These are phyloP conservation scores for Aspergillus sp. DNA, from an alignment of 2,329 filamentous ascomycete genomes.

Conservation along the genomic window DNA sequence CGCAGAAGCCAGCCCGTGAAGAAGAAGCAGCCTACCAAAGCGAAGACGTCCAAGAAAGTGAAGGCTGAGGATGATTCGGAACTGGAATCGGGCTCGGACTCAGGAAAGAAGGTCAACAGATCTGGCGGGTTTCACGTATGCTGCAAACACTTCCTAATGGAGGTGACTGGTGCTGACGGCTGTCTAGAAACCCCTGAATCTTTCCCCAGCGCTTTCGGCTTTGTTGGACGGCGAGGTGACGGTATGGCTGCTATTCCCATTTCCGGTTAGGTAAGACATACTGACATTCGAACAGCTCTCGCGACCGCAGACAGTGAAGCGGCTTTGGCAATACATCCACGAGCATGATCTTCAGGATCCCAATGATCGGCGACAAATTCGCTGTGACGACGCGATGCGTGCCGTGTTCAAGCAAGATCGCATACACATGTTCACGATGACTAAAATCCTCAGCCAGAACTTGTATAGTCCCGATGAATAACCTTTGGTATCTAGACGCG, in stretches of 20 bases:
- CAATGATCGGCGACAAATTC: constrained; percentile 85
- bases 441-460: constrained; percentile 88
- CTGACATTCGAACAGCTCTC: constrained; percentile 64
- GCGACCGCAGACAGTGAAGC: constrained; percentile 92
- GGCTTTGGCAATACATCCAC: constrained; percentile 95
- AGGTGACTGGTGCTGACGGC: constrained; percentile 5
- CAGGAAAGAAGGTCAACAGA: constrained; percentile 65
- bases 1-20: constrained; percentile 62
- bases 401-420: constrained; percentile 87
- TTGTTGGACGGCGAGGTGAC: constrained; percentile 47
- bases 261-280: not conserved
- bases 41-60: constrained; percentile 66
- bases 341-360: constrained; percentile 85
- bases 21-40: constrained; percentile 57
- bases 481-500: constrained; percentile 12
- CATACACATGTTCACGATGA: constrained; percentile 99
- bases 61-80: constrained; percentile 80
- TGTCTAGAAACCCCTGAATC: constrained; percentile 47
- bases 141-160: not conserved
- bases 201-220: constrained; percentile 48
- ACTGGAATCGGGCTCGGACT: constrained; percentile 62
- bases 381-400: constrained; percentile 87
- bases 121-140: constrained; percentile 85
- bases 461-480: constrained; percentile 81
- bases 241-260: constrained; percentile 34